phyloP scores from a whole-genome alignment of 495 filamentous ascomycete genomes.

The Talaromyces wortmannii region DNA sequence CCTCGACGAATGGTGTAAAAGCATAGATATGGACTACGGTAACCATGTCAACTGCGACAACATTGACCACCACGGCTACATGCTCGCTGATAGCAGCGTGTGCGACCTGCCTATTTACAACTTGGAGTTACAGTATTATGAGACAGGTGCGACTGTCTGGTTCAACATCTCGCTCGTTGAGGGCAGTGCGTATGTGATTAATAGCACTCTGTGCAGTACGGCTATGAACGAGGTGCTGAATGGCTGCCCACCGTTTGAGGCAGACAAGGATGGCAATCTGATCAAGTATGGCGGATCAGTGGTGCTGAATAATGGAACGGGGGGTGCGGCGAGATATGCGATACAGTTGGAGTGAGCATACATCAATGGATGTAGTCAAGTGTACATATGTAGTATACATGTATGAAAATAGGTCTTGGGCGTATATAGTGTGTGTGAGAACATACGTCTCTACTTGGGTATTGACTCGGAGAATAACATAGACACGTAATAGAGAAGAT shows the following conservation, averaged over 20 bases:
- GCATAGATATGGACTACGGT: background rate
- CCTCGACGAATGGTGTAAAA: background rate
- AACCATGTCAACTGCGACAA: background rate
- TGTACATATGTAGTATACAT: background rate
- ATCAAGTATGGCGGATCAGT: slow-evolving; percentile 1
- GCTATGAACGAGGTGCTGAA: background rate
- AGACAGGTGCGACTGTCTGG: background rate
- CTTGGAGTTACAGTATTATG: background rate
- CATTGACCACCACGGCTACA: background rate
- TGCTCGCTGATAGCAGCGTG: background rate
- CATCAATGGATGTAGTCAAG: background rate
- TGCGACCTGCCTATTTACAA: background rate
- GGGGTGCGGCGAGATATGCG: background rate
- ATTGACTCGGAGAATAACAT: too few relatives aligned
- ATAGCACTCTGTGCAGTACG: background rate
- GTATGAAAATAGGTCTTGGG: background rate
- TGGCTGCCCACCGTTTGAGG: background rate
- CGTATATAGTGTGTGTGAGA: too few relatives aligned
- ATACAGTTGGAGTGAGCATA: background rate
- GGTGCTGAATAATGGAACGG: background rate
- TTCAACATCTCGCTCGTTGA: background rate
- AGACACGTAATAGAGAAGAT: too few relatives aligned
- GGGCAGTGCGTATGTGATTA: background rate
- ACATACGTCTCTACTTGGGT: too few relatives aligned
- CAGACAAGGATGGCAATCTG: background rate